phyloP scores from a whole-genome alignment of 805 yeast genomes.

The Blastobotrys chiropterorum region DNA sequence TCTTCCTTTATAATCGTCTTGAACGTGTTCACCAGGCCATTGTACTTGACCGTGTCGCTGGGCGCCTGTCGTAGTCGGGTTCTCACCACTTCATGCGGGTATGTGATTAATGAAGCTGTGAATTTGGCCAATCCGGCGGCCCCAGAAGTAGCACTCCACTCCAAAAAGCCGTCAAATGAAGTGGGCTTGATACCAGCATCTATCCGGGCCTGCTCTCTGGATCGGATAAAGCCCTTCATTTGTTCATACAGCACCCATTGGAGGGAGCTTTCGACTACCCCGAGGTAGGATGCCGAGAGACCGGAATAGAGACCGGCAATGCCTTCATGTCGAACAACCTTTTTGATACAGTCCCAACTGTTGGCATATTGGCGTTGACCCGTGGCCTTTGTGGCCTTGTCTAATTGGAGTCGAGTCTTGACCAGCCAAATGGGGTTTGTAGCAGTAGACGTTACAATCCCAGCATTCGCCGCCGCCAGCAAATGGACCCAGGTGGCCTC shows the following conservation, averaged over 20 bases:
- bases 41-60: conserved; percentile 70
- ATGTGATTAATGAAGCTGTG: conserved; percentile 84
- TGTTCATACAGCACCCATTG: conserved; percentile 98
- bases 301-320: conserved; percentile 77
- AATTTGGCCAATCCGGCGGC: conserved; percentile 97
- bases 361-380: conserved; percentile 57
- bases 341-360: conserved; percentile 75
- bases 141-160: conserved; percentile 95
- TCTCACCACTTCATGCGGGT: conserved; percentile 96
- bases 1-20: conserved; percentile 82
- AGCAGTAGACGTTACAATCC: conserved; percentile 88
- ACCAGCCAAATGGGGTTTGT: conserved; percentile 98
- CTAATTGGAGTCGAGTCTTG: conserved; percentile 90
- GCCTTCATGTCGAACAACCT: conserved; percentile 73
- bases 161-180: conserved; percentile 58
- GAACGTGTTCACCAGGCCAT: conserved; percentile 85
- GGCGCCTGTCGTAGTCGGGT: conserved; percentile 96
- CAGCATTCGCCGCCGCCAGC: conserved; percentile 82
- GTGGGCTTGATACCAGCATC: conserved; percentile 32
- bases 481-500: conserved; percentile 85
- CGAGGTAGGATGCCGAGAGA: conserved; percentile 88
- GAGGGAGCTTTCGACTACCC: conserved; percentile 84
- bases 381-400: conserved; percentile 47
- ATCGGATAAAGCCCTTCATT: conserved; percentile 66
- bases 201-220: conserved; percentile 40